Evolutionary conservation across 2,329 filamentous ascomycete genomes (phyloP).

Genomic region (Penicillium sp.): DNA sequence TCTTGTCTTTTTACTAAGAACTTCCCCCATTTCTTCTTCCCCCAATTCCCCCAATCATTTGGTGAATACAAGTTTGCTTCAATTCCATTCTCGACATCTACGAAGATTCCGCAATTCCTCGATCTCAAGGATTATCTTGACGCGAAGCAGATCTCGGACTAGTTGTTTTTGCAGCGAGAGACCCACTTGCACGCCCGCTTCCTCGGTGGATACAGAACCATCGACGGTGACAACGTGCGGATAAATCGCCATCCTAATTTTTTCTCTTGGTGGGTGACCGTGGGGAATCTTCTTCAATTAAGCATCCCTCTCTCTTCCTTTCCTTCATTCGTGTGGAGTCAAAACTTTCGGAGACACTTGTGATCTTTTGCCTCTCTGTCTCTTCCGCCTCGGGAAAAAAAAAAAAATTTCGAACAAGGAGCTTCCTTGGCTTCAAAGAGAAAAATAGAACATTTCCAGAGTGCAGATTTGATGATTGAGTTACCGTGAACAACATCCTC

Average conservation of each 20-base stretch:
- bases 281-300: slow-evolving; percentile 40
- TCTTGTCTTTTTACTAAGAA: slow-evolving; percentile 8
- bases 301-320: slow-evolving; percentile 33
- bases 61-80: no score
- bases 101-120: slow-evolving; percentile 8
- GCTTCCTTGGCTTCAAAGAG: slow-evolving; percentile 14
- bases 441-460: slow-evolving; percentile 15
- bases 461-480: slow-evolving; percentile 36
- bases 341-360: slow-evolving; percentile 14
- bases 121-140: slow-evolving; percentile 27
- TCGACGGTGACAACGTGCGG: slow-evolving; percentile 43
- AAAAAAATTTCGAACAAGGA: slow-evolving; percentile 24
- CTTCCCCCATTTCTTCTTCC: slow-evolving; percentile 16
- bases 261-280: slow-evolving; percentile 39
- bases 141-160: slow-evolving; percentile 38
- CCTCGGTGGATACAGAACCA: slow-evolving; percentile 42
- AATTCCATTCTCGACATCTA: neutral
- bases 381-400: slow-evolving; percentile 16
- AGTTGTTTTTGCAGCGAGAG: slow-evolving; percentile 36
- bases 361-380: slow-evolving; percentile 14
- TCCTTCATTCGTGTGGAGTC: slow-evolving; percentile 35
- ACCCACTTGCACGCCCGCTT: slow-evolving; percentile 42
- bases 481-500: slow-evolving; percentile 29
- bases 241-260: slow-evolving; percentile 42
- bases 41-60: neutral